Conservation (phyloP, 2,329 filamentous ascomycete genomes). For the Exutisphaerella laricina region DNA sequence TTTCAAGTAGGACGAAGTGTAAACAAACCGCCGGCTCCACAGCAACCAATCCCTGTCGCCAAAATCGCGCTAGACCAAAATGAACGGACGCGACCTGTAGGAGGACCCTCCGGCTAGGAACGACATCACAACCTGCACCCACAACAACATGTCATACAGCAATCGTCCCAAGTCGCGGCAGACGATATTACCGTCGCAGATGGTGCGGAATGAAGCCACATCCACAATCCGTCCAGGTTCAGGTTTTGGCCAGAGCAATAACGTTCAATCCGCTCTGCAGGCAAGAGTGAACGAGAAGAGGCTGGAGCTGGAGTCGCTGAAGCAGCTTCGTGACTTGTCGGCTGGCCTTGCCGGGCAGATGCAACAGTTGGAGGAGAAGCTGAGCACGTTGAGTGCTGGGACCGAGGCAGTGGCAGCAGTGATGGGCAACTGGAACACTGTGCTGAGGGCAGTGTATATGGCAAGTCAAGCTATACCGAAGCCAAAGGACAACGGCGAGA, state of each 20-base stretch:
- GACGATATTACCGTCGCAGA: conserved; percentile 48
- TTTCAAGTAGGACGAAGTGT: too few relatives aligned
- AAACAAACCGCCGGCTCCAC: background rate
- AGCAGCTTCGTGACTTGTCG: conserved; percentile 71
- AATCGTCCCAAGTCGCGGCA: conserved; percentile 31
- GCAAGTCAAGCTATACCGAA: conserved; percentile 68
- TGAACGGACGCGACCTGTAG: conserved; percentile 6
- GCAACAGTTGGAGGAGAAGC: conserved; percentile 72
- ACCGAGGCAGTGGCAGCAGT: conserved; percentile 85
- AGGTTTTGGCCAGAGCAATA: conserved; percentile 28
- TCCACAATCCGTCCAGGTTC: conserved; percentile 46
- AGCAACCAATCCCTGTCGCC: conserved; percentile 1
- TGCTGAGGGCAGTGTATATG: conserved; percentile 79
- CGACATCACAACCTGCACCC: background rate
- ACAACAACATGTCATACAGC: conserved; percentile 35
- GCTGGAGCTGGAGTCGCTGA: conserved; percentile 71
- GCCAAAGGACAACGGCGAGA: conserved; percentile 41
- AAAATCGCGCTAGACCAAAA: conserved; percentile 1
- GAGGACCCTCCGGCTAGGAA: too few relatives aligned
- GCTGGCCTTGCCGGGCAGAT: conserved; percentile 74
- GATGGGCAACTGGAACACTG: conserved; percentile 81
- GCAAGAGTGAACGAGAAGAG: conserved; percentile 82
- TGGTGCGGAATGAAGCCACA: conserved; percentile 1
- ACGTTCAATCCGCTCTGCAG: conserved; percentile 59
- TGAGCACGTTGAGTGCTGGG: conserved; percentile 70